Base-by-base conservation (phyloP, 2,329 filamentous ascomycete species). In the Grosmannia penicillata region DNA sequence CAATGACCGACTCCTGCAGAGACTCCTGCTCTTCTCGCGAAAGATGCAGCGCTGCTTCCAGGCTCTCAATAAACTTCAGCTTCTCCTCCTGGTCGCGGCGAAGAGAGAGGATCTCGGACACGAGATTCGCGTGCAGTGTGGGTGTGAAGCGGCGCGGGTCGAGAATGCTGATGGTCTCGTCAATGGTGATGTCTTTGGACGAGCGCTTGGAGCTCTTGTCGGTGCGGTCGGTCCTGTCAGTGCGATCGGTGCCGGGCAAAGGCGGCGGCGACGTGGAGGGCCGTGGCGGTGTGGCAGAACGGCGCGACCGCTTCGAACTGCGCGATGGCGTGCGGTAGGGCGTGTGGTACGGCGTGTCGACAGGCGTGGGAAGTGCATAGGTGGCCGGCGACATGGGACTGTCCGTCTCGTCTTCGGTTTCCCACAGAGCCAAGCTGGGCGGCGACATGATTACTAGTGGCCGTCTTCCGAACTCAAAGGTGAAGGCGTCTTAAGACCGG, bases 61-160 rank as follows among this genome's bases (percentile, higher is more conserved):
- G 66, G 38, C 72, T 76, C 53, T 95, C 87, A 39, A 98, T 94
- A 38, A 85, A 71, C 49, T 76, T 83, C 32, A 79, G 72, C 59
- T 94, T 95, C 30, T 82, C 84, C 53, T 98, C 91, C 45, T 96
- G 75, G 47, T 98, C 91, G 41, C 91, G 72, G 18, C 87, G 76
- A 36, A 98, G 62, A 3, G 78, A 75, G 28, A 98, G 65, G 45
- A 98, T 98, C 56, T 98, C 91, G 0, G 89, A 89, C 1, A 98
- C 89, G 7, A 98, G 65, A 36, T 84, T 95, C 8, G 91, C 91
- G 56, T 96, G 91, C 10, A 98, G 63, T 0, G 87, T 96, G 2
- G 91, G 91, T 0, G 91, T 98, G 53, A 98, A 95, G 27, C 91
- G 75, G 39, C 89, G 76, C 4, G 91, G 86, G 53, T 98, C 91